phyloP scores from a whole-genome alignment of 2,329 filamentous ascomycete genomes.

The Endoconidiophora laricicola region DNA sequence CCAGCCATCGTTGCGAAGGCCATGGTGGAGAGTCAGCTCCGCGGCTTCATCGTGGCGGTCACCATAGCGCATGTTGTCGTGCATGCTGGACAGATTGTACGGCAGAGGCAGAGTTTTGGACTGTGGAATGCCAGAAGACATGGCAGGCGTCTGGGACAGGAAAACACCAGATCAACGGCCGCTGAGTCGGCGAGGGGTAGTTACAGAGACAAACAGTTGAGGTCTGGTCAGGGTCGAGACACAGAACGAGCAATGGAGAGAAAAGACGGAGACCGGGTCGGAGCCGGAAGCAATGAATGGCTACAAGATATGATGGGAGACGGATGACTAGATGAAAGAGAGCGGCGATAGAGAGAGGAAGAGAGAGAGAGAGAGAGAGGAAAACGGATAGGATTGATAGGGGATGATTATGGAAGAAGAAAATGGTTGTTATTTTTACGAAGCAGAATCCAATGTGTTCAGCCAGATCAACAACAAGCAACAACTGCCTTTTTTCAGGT shows the following conservation, averaged over 20 bases:
- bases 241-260: not conserved
- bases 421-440: not conserved
- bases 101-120: slow-evolving; percentile 7
- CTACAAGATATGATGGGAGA: not conserved
- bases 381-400: not conserved
- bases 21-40: slow-evolving; percentile 1
- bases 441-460: not conserved
- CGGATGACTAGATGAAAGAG: not conserved
- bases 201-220: not conserved
- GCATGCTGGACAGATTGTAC: not conserved
- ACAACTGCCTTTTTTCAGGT: not conserved
- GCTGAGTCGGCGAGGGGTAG: not conserved
- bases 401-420: slow-evolving; percentile 1
- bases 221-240: not conserved
- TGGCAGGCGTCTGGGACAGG: not conserved
- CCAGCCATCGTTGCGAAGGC: not conserved
- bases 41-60: not conserved
- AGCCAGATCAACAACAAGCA: not conserved
- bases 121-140: slow-evolving; percentile 3
- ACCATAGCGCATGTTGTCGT: slow-evolving; percentile 2
- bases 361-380: not conserved
- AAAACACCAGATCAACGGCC: not conserved
- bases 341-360: not conserved
- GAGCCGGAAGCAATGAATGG: no score
- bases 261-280: not conserved